A percentile compares a stretch with the other conserved stretches of the same genome.
phyloP scores from a whole-genome alignment of 306 rosid genomes.

The Parietaria judaica region DNA sequence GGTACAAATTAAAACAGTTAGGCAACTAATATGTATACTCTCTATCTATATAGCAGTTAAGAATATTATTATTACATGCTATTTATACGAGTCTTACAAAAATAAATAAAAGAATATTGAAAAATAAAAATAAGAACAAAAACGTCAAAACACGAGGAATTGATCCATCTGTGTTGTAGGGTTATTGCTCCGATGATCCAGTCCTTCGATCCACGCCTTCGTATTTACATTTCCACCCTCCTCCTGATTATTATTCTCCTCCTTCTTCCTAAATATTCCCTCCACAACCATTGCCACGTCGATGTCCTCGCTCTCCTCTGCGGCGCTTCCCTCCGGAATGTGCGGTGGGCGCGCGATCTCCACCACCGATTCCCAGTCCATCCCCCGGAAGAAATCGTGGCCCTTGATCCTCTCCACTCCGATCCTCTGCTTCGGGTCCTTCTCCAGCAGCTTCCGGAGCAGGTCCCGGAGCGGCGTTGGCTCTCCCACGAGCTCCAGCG shows the following conservation, averaged over 20 bases:
- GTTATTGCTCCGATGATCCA: slow-evolving; percentile 5
- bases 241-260: neutral
- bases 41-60: no score
- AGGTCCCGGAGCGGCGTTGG: slow-evolving; percentile 50
- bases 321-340: slow-evolving; percentile 43
- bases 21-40: no score
- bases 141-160: slow-evolving; percentile 37
- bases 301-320: slow-evolving; percentile 23
- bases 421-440: slow-evolving; percentile 57
- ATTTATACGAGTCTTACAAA: neutral
- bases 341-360: slow-evolving; percentile 57
- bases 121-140: neutral
- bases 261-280: slow-evolving; percentile 29
- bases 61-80: no score
- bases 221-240: slow-evolving; percentile 4
- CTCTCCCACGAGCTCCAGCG: slow-evolving; percentile 44
- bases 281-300: slow-evolving; percentile 59
- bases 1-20: no score
- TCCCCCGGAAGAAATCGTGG: slow-evolving; percentile 54
- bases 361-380: slow-evolving; percentile 49
- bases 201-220: slow-evolving; percentile 26
- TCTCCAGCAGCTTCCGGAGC: slow-evolving; percentile 47
- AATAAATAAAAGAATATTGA: neutral
- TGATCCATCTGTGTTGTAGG: slow-evolving; percentile 13
- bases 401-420: slow-evolving; percentile 47